Evolutionary conservation across 2,329 filamentous ascomycete species (phyloP).

Genomic region (Trichoderma simmonsii): DNA sequence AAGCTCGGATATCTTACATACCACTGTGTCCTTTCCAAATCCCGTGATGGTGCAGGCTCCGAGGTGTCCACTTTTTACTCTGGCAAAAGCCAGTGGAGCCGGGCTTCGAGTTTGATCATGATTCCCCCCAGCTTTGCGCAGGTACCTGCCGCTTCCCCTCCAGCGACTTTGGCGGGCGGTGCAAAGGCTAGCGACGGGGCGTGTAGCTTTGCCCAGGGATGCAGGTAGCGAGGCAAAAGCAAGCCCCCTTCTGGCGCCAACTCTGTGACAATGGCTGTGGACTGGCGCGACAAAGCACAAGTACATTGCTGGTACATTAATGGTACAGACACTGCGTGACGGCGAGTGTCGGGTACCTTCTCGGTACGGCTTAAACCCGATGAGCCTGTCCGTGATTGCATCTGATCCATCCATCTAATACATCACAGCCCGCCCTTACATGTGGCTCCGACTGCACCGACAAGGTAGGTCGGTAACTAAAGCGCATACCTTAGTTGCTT

Average conservation of each 20-base stretch:
- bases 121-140: conserved; percentile 1
- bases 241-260: background rate
- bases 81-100: conserved; percentile 4
- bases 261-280: background rate
- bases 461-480: background rate
- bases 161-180: background rate
- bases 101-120: background rate
- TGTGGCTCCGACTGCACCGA: background rate
- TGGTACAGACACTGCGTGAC: background rate
- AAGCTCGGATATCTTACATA: conserved; percentile 26
- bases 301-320: background rate
- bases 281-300: background rate
- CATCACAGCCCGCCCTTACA: background rate
- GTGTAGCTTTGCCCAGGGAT: conserved; percentile 9
- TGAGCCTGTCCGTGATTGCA: background rate
- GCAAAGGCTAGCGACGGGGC: background rate
- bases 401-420: background rate
- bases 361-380: background rate
- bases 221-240: conserved; percentile 1
- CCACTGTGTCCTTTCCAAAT: conserved; percentile 41
- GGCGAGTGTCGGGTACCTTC: background rate
- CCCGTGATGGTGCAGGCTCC: conserved; percentile 32
- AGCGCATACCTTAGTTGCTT: background rate
- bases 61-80: conserved; percentile 28
- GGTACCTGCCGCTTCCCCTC: conserved; percentile 15